Base-by-base conservation (phyloP, 345 rosid genomes). In the Ceriops tagal region DNA sequence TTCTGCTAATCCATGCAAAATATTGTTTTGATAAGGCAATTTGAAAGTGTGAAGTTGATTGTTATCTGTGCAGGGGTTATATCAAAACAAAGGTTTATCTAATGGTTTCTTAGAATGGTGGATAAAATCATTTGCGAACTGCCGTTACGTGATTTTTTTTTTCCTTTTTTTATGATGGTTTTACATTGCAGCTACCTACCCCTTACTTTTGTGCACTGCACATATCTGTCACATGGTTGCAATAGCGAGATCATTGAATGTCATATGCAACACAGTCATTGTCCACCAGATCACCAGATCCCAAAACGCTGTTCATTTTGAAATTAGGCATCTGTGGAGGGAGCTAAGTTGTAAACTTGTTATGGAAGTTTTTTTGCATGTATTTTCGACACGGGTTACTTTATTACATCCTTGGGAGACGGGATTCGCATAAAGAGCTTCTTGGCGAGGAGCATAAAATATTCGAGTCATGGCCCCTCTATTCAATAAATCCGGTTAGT, bases 211-310 rank as follows among this genome's bases (percentile, higher is more conserved):
- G 18, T 43, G 47, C 47, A 43, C 5, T 10, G 15, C 4, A 31
- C 60, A 56, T 34, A 67, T 56, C 19, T 67, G 53, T 21, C 62
- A 35, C 70, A 67, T 67, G 61, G 70, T 55, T 34, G 61, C 70
- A 26, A 56, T 67, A 5, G 70, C 70, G 22, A 67, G 70, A 53
- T 67, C 20, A 30, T 35, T 67, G 51, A 55, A 67, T 34, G 34
- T 34, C 10, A n/a, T 2, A 53, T 31, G 51, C 32, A 53, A 4
- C 8, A 3, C 24, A 32, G 2, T 4, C 22, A 24, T 39, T n/a
- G 6, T 21, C 24, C 52, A 63, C 47, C 10, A 11, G 16, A 39
- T 39, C 47, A 39, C n/a, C 18, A 10, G 8, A 10, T 37, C 15
- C 20, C 43, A 11, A 39, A 4, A 39, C 1, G 16, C 47, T 39